Evolutionary conservation across 139 green algal species (phyloP), one percentile per base, ranked within the genome.

Genomic region (Trebouxia sp.): DNA sequence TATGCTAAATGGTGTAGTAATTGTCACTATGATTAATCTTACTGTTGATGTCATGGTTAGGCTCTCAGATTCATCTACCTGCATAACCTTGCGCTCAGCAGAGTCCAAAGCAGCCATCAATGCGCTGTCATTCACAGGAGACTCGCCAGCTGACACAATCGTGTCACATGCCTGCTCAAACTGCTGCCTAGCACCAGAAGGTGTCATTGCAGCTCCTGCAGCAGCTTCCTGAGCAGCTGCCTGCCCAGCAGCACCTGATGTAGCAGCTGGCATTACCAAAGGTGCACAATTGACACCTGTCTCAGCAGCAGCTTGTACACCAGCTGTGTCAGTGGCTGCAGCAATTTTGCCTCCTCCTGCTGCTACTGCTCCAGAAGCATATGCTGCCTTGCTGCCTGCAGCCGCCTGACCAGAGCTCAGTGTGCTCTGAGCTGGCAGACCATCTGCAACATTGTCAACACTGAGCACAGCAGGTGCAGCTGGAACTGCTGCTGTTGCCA

Each of bases 61-160:
- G n/a, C n/a, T n/a, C n/a, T n/a, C n/a, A n/a, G n/a, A n/a, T n/a
- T n/a, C n/a, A n/a, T n/a, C n/a, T 65, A 39, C 58, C 58, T 69
- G 58, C 58, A 69, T 42, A 7, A 69, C 15, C 30, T 69, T 69
- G 58, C 58, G 58, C 58, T 69, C 58, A 69, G 58, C 58, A 6
- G 58, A 69, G 58, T 69, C 58, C 30, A 69, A 30, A 69, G 58
- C 58, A 24, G 58, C 58, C 58, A 69, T 42, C 30, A 69, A 30
- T 20, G 58, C 58, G 20, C 30, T 69, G 58, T 69, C 58, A 42
- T 43, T 69, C 58, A 69, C 41, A 24, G 58, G 58, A 5, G 58
- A 69, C 1, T 0, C n/a, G n/a, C n/a, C n/a, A n/a, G n/a, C n/a
- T n/a, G n/a, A n/a, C n/a, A n/a, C n/a, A n/a, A n/a, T n/a, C n/a